Base-by-base conservation (phyloP, 306 rosid species). In the Mucuna pruriens region DNA sequence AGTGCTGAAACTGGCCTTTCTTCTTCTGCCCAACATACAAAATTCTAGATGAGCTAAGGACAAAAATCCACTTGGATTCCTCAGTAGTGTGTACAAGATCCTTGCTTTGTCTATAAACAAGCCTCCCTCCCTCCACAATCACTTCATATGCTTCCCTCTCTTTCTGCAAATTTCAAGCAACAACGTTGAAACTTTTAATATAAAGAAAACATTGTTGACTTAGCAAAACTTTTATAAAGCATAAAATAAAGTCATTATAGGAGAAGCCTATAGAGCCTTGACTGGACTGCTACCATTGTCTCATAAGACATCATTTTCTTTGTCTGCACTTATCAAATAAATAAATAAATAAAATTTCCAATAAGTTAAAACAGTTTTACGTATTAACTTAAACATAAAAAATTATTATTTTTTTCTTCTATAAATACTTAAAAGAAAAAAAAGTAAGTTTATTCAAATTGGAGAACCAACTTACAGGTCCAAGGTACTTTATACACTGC, bases 81-180 rank as follows among this genome's bases (percentile, higher is more conserved):
- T 85, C 85, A 1, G 22, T 25, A 3, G 98, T 95, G 49, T 86
- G 85, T 16, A 91, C 88, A 60, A 80, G 51, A 0, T 31, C 20
- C 26, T 79, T 85, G 77, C 85, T 95, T 71, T 89, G 87, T 71
- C 48, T 95, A 85, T 90, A 85, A 22, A 89, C 80, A 12, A 95
- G 94, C 73, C 76, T 92, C 36, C 97, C 95, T 61, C 77, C 68
- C 33, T 79, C 83, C 40, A 89, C 85, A 25, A 79, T 76, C 81
- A 95, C 97, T 86, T 91, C 98, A 77, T 86, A 95, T n/a, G 85
- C 78, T 79, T 89, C 88, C 80, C 97, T 92, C 67, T 95, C 95
- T 71, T 82, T 77, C 97, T 92, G 81, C 77, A 78, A 78, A 82
- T 25, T 80, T 25, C 40, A 80, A 82, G 36, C 40, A 83, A 79